Evolutionary conservation across 2,329 filamentous ascomycete genomes (phyloP).

Genomic region (Orbilia javanica): DNA sequence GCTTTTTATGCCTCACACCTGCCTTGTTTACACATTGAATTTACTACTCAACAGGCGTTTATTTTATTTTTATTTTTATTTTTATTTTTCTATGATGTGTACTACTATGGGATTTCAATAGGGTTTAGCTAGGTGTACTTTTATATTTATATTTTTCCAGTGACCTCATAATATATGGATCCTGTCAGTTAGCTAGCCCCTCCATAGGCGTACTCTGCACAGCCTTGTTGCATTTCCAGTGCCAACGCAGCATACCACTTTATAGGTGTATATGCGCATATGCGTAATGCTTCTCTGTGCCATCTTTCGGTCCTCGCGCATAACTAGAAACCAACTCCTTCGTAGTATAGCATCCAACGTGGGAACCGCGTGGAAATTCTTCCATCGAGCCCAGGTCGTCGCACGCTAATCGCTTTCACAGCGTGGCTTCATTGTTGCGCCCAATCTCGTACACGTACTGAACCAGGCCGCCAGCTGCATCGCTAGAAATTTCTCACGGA

Average conservation of each 20-base stretch:
- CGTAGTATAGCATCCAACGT: no score
- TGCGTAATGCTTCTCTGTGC: no score
- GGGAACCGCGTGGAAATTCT: no score
- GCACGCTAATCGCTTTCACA: no score
- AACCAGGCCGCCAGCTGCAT: no score
- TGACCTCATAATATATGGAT: neutral
- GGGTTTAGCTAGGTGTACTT: constrained; percentile 8
- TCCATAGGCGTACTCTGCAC: neutral
- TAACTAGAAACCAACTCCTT: no score
- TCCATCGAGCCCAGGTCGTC: no score
- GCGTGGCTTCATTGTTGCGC: no score
- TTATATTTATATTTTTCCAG: neutral
- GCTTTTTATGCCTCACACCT: neutral
- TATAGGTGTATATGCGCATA: neutral
- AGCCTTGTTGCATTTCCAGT: neutral
- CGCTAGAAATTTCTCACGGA: no score
- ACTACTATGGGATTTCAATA: constrained; percentile 24
- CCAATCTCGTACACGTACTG: no score
- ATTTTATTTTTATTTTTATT: neutral
- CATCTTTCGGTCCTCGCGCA: no score
- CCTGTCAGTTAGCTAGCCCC: neutral
- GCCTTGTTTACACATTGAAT: neutral
- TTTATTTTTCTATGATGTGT: neutral
- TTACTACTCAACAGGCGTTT: constrained; percentile 13
- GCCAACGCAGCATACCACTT: neutral